A percentile compares a stretch with the other conserved stretches of the same genome.
Conservation (phyloP, 1,284 basidiomycete genomes). For the Agroathelia rolfsii region DNA sequence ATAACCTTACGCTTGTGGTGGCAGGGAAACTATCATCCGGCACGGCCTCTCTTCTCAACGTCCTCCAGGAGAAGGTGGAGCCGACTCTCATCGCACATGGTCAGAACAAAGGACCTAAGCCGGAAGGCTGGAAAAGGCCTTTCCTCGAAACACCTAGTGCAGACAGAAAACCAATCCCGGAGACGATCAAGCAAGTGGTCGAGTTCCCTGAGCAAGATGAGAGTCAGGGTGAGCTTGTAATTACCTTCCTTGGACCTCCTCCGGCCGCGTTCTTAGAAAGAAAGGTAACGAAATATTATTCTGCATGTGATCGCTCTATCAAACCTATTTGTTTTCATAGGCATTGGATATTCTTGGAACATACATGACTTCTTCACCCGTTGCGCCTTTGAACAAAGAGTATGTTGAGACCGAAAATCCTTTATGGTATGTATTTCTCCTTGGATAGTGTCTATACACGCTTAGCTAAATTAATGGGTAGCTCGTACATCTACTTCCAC, state of each 20-base stretch:
- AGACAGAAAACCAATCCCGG: slow-evolving; percentile 43
- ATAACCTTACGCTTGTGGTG: slow-evolving; percentile 84
- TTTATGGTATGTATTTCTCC: slow-evolving; percentile 53
- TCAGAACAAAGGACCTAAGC: slow-evolving; percentile 56
- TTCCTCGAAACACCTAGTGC: slow-evolving; percentile 86
- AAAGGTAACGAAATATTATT: slow-evolving; percentile 42
- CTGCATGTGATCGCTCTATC: neutral
- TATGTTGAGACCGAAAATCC: slow-evolving; percentile 91
- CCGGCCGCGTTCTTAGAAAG: slow-evolving; percentile 68
- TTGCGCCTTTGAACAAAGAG: slow-evolving; percentile 87
- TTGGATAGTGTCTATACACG: slow-evolving; percentile 7
- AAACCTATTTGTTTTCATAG: slow-evolving; percentile 24
- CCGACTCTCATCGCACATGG: slow-evolving; percentile 69
- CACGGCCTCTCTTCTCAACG: slow-evolving; percentile 58
- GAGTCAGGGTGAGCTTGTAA: slow-evolving; percentile 79
- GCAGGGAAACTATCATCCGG: slow-evolving; percentile 71
- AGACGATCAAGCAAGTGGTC: slow-evolving; percentile 54
- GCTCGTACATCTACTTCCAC: slow-evolving; percentile 80
- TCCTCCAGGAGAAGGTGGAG: slow-evolving; percentile 77
- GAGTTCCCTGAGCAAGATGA: slow-evolving; percentile 99
- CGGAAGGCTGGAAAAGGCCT: slow-evolving; percentile 85
- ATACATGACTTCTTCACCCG: slow-evolving; percentile 86
- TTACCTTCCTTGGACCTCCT: slow-evolving; percentile 76
- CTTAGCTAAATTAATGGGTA: slow-evolving; percentile 23
- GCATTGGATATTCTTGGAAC: slow-evolving; percentile 81